Evolutionary conservation across 768 basidiomycete species (phyloP).

Genomic region (Russula foetens): DNA sequence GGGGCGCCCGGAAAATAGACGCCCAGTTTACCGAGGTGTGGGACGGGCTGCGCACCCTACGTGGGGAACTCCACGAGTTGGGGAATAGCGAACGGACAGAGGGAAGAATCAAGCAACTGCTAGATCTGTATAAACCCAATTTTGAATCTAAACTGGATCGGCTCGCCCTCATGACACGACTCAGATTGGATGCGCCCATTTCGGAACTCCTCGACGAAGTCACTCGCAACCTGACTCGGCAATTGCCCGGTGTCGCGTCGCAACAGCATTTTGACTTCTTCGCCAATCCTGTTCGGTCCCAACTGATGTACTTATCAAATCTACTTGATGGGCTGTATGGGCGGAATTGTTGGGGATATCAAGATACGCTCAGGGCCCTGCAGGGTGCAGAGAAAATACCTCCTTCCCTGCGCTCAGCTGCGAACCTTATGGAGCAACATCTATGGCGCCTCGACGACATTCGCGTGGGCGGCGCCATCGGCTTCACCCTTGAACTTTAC

Average conservation of each 20-base stretch:
- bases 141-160: not conserved
- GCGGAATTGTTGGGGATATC: not conserved
- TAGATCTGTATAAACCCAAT: not conserved
- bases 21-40: not conserved
- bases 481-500: not conserved
- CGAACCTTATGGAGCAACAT: not conserved
- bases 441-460: not conserved
- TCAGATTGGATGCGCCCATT: no score
- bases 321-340: not conserved
- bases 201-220: constrained; percentile 2
- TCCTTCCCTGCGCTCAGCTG: not conserved
- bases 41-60: no score
- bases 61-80: no score
- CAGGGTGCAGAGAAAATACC: not conserved
- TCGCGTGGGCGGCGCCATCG: not conserved
- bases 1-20: constrained; percentile 5
- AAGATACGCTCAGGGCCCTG: no score
- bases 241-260: constrained; percentile 8
- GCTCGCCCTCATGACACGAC: no score
- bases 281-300: not conserved
- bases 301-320: not conserved
- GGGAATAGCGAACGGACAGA: no score
- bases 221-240: not conserved
- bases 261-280: not conserved
- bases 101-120: not conserved